phyloP scores from a whole-genome alignment of 2,329 filamentous ascomycete species.

The Dactylellina parvicollis region DNA sequence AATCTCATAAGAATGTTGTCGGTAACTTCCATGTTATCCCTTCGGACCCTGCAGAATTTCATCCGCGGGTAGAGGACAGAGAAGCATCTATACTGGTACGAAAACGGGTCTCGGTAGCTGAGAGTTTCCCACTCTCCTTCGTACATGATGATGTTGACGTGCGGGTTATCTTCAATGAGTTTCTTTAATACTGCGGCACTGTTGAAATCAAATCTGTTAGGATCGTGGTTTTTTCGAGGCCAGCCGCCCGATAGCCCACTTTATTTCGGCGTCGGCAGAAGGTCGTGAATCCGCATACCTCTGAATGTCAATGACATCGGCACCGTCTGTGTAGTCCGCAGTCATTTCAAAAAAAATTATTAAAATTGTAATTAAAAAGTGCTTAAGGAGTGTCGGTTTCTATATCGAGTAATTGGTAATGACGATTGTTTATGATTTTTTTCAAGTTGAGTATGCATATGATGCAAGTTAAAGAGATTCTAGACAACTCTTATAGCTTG shows the following conservation, averaged over 20 bases:
- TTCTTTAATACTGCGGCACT: slow-evolving; percentile 29
- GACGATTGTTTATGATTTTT: not conserved
- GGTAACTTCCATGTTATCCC: slow-evolving; percentile 21
- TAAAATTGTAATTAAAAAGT: not conserved
- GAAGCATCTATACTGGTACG: slow-evolving; percentile 43
- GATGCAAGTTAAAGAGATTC: not conserved
- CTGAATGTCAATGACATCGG: not conserved
- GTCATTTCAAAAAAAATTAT: too few relatives aligned
- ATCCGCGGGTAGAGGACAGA: slow-evolving; percentile 42
- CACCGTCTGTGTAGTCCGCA: not conserved
- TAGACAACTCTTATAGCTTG: not conserved
- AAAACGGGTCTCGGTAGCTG: slow-evolving; percentile 22
- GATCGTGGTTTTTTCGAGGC: not conserved
- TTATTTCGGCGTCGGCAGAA: too few relatives aligned
- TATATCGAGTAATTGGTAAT: not conserved
- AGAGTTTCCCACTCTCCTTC: slow-evolving; percentile 37
- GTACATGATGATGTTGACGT: slow-evolving; percentile 41
- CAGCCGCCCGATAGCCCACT: not conserved
- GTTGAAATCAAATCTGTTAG: not conserved
- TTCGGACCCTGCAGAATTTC: slow-evolving; percentile 36
- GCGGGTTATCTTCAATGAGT: slow-evolving; percentile 13
- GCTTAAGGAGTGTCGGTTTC: not conserved
- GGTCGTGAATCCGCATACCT: not conserved
- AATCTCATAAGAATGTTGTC: slow-evolving; percentile 25
- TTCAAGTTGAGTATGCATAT: not conserved